Percentiles rank a stretch among this genome's conserved stretches.
Evolutionary conservation across 768 basidiomycete species (phyloP).

Genomic region (Russula griseocarnosa): DNA sequence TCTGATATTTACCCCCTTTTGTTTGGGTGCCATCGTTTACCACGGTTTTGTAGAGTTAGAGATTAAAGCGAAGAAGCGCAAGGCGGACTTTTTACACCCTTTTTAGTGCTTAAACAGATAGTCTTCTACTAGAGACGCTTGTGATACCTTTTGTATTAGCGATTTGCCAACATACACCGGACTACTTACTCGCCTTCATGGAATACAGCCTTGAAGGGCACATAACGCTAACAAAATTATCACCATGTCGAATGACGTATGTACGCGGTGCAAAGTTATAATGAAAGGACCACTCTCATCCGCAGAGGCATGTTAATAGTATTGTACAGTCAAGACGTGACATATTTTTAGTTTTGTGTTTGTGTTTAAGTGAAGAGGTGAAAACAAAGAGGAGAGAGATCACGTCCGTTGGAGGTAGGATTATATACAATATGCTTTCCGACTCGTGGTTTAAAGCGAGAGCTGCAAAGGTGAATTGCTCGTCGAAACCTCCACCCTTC

Average conservation of each 20-base stretch:
- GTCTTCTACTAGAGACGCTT: constrained; percentile 5
- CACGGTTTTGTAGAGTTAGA: constrained; percentile 3
- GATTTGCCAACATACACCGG: neutral
- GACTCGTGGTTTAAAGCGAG: neutral
- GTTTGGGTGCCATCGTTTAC: neutral
- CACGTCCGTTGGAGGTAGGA: neutral
- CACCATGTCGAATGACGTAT: neutral
- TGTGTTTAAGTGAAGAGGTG: neutral
- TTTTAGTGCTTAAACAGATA: neutral
- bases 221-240: neutral
- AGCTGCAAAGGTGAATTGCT: constrained; percentile 6
- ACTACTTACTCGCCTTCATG: neutral
- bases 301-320: neutral
- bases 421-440: neutral
- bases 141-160: constrained; percentile 1
- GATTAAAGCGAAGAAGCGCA: neutral
- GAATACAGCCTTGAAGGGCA: neutral
- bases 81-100: neutral
- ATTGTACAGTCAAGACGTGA: neutral
- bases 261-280: neutral
- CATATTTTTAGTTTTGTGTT: neutral
- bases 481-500: constrained; percentile 15
- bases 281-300: neutral
- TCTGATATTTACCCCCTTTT: neutral
- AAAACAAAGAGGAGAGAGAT: too few relatives aligned